Percentiles rank a stretch among this genome's conserved stretches.
Evolutionary conservation across 345 rosid species (phyloP).

Genomic region (Corchorus capsularis): DNA sequence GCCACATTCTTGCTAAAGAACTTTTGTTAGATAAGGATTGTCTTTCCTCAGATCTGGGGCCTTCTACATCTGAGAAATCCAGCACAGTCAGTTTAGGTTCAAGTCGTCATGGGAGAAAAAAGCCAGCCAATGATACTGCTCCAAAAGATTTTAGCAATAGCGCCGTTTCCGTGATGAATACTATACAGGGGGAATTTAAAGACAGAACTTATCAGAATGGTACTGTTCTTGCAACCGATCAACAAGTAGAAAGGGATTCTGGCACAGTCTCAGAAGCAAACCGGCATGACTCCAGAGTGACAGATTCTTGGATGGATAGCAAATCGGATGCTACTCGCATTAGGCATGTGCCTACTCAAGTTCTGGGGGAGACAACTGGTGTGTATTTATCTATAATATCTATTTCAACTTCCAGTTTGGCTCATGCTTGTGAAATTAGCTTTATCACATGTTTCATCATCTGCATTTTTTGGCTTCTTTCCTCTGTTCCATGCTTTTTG

Average conservation of each 20-base stretch:
- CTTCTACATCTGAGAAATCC: slow-evolving; percentile 53
- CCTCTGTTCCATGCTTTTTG: not conserved
- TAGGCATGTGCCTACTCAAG: slow-evolving; percentile 33
- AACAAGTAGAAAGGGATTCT: slow-evolving; percentile 21
- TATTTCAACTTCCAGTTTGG: not conserved
- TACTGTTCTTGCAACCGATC: slow-evolving; percentile 43
- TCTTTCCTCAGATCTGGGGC: slow-evolving; percentile 41
- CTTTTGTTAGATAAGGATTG: slow-evolving; percentile 28
- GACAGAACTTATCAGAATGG: slow-evolving; percentile 48
- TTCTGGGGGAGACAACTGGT: slow-evolving; percentile 52
- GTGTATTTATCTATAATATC: slow-evolving; percentile 26
- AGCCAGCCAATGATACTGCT: slow-evolving; percentile 21
- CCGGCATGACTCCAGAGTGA: slow-evolving; percentile 19
- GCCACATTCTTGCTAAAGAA: slow-evolving; percentile 34
- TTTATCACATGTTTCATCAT: not conserved
- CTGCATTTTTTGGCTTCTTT: not conserved
- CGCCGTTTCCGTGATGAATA: slow-evolving; percentile 29
- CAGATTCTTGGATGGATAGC: slow-evolving; percentile 28
- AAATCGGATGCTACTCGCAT: slow-evolving; percentile 26
- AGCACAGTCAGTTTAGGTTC: slow-evolving; percentile 22
- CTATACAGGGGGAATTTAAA: slow-evolving; percentile 33
- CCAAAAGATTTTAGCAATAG: slow-evolving; percentile 22
- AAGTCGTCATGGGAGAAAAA: slow-evolving; percentile 28
- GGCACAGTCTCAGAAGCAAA: slow-evolving; percentile 22
- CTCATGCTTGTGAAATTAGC: not conserved